Evolutionary conservation across 169 alveolate genomes (phyloP).

Genomic region (Plasmodium reichenowi): DNA sequence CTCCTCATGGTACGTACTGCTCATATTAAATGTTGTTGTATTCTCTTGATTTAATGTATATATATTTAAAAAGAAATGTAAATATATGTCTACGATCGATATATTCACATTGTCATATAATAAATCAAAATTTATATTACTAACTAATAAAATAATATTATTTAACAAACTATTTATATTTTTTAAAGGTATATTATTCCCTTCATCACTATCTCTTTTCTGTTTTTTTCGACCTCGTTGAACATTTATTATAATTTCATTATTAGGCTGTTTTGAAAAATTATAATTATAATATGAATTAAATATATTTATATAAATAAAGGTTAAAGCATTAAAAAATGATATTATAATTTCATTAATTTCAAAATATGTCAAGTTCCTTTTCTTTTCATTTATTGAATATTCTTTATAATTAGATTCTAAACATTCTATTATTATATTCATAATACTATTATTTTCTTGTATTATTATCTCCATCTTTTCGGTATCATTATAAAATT

Average conservation of each 20-base stretch:
- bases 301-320: constrained; percentile 59
- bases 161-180: constrained; percentile 61
- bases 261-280: constrained; percentile 41
- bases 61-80: constrained; percentile 61
- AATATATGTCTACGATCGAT: constrained; percentile 38
- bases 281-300: constrained; percentile 47
- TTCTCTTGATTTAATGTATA: constrained; percentile 56
- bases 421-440: constrained; percentile 44
- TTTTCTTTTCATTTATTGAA: constrained; percentile 47
- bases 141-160: constrained; percentile 59
- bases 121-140: constrained; percentile 37
- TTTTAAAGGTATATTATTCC: constrained; percentile 29
- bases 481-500: constrained; percentile 17
- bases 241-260: constrained; percentile 31
- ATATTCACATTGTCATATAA: constrained; percentile 37
- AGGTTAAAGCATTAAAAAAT: constrained; percentile 65
- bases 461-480: constrained; percentile 11
- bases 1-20: constrained; percentile 22
- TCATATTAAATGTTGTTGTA: constrained; percentile 41
- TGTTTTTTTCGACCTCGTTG: constrained; percentile 73
- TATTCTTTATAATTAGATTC: constrained; percentile 61
- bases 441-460: constrained; percentile 63
- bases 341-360: constrained; percentile 54
- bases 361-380: constrained; percentile 40
- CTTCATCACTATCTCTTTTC: constrained; percentile 70